Percentiles rank a stretch among this genome's conserved stretches.
Conservation (phyloP, 306 rosid genomes). For the Corylus americana region DNA sequence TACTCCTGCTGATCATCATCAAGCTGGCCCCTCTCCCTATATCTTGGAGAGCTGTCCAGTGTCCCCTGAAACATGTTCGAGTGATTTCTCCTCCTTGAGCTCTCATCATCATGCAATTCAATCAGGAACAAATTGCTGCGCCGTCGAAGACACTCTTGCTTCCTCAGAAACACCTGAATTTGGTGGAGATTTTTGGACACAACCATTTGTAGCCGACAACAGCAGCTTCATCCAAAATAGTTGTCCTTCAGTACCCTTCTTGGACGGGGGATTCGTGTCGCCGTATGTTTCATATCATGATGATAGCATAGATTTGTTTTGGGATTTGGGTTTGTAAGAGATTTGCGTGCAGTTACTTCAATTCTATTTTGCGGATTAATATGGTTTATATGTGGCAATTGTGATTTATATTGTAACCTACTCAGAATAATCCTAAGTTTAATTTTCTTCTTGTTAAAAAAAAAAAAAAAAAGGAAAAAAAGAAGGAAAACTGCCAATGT, state of each 20-base stretch:
- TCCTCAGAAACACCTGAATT: slow-evolving; percentile 22
- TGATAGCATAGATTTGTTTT: slow-evolving; percentile 15
- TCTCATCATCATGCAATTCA: slow-evolving; percentile 22
- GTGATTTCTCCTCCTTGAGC: slow-evolving; percentile 18
- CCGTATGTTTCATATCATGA: slow-evolving; percentile 19
- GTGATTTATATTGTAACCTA: no score
- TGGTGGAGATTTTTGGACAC: slow-evolving; percentile 53
- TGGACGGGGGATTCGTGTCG: slow-evolving; percentile 20
- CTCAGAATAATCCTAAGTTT: no score
- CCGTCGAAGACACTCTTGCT: slow-evolving; percentile 19
- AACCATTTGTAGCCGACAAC: slow-evolving; percentile 53
- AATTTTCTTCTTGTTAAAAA: no score
- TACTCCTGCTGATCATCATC: not conserved
- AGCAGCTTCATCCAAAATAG: slow-evolving; percentile 1
- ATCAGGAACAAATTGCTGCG: not conserved
- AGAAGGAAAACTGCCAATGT: no score
- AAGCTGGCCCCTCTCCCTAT: slow-evolving; percentile 1
- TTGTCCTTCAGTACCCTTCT: not conserved
- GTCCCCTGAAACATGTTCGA: slow-evolving; percentile 29
- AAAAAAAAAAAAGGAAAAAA: no score
- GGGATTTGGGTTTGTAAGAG: slow-evolving; percentile 3
- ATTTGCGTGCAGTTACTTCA: not conserved
- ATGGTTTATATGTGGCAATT: no score
- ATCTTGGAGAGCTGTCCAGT: slow-evolving; percentile 44
- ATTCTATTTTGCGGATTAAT: not conserved